Conservation (phyloP, 345 rosid genomes). For the Eucalyptus erythrocorys region DNA sequence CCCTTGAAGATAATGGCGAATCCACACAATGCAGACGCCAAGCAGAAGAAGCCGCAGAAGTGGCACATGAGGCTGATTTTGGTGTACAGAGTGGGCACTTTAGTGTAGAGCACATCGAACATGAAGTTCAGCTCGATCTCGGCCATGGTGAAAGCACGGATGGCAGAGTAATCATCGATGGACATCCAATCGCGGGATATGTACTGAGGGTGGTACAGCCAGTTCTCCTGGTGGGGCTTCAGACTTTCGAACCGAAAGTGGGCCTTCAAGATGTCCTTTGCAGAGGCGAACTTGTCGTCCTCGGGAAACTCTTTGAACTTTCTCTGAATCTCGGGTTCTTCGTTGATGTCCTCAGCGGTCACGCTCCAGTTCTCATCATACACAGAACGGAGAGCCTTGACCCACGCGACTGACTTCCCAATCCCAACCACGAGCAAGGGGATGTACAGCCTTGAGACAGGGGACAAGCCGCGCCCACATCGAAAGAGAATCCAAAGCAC, state of each 20-base stretch:
- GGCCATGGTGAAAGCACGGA: not conserved
- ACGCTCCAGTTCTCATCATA: not conserved
- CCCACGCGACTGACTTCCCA: not conserved
- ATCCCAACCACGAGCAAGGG: not conserved
- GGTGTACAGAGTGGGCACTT: not conserved
- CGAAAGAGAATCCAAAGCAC: not conserved
- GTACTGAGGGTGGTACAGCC: not conserved
- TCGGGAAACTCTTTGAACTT: not conserved
- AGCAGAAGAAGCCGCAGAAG: not conserved
- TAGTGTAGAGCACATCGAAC: not conserved
- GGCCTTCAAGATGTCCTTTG: not conserved
- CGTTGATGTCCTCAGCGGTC: not conserved
- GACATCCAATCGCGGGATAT: not conserved
- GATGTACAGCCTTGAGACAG: not conserved
- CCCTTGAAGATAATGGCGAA: not conserved
- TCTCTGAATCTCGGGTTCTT: fast-evolving
- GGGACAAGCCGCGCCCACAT: not conserved
- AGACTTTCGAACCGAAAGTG: not conserved
- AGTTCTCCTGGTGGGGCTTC: not conserved
- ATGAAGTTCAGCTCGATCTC: not conserved
- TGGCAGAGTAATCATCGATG: not conserved
- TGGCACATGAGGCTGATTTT: not conserved
- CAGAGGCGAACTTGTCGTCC: not conserved
- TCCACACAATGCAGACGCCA: not conserved
- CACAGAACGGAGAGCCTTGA: not conserved